A percentile compares a stretch with the other conserved stretches of the same genome.
Conservation (phyloP, 2,329 filamentous ascomycete species). For the Aspergillus terreus region DNA sequence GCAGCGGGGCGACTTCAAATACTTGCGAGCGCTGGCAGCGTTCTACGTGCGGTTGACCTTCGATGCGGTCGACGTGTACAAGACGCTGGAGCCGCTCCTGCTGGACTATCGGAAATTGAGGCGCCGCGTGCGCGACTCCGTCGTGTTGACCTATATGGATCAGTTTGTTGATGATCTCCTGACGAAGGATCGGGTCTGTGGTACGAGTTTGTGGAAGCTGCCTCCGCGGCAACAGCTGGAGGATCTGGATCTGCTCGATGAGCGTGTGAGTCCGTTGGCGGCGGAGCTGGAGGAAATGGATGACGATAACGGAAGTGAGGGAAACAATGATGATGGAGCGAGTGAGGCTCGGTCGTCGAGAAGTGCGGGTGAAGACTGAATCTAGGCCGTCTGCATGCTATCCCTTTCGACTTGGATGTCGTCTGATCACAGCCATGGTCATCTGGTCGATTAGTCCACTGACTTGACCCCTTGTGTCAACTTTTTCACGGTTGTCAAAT, state of each 20-base stretch:
- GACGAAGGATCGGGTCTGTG: conserved; percentile 84
- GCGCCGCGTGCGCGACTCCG: conserved; percentile 69
- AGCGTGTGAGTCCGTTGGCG: conserved; percentile 76
- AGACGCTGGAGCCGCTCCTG: conserved; percentile 74
- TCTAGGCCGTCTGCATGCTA: background rate
- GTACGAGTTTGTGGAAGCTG: conserved; percentile 88
- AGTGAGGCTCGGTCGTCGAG: conserved; percentile 21
- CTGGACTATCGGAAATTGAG: conserved; percentile 80
- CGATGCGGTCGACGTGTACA: conserved; percentile 75
- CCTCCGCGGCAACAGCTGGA: conserved; percentile 77
- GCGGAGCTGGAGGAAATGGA: conserved; percentile 55
- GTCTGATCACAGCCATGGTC: no score
- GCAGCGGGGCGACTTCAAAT: conserved; percentile 56
- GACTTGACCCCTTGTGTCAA: background rate
- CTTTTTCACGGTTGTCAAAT: no score
- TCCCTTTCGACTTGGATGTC: no score
- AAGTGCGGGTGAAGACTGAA: conserved; percentile 27
- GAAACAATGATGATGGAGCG: conserved; percentile 19
- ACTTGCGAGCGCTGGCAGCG: conserved; percentile 80
- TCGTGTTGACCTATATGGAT: conserved; percentile 76
- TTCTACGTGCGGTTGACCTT: conserved; percentile 94
- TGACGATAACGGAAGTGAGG: conserved; percentile 27
- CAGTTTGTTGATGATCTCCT: conserved; percentile 91
- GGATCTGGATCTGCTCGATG: conserved; percentile 83
- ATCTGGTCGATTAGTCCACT: background rate